A percentile compares a stretch with the other conserved stretches of the same genome.
Evolutionary conservation across 257 asterid species (phyloP).

Genomic region (Solanum sitiens): DNA sequence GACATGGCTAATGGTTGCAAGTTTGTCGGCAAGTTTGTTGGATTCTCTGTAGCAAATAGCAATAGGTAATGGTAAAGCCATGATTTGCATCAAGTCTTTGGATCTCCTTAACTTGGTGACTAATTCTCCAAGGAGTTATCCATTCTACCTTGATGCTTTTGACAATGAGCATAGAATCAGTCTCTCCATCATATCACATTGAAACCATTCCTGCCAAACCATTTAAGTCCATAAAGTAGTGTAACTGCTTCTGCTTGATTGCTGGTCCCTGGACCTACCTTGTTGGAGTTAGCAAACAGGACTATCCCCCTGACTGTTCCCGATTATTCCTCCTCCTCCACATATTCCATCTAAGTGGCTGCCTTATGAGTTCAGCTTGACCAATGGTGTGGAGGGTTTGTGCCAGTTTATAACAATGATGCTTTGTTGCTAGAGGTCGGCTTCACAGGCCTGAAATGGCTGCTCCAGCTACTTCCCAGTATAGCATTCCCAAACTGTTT

Average conservation of each 20-base stretch:
- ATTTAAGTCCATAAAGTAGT: background rate
- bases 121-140: background rate
- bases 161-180: background rate
- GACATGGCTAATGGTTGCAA: background rate
- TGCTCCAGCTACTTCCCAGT: background rate
- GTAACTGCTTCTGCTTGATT: background rate
- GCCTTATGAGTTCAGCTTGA: background rate
- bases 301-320: background rate
- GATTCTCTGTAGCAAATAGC: background rate
- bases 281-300: background rate
- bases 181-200: background rate
- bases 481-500: too few relatives aligned
- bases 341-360: background rate
- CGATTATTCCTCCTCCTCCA: background rate
- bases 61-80: background rate
- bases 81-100: background rate
- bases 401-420: background rate
- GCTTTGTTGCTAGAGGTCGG: background rate
- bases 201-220: background rate
- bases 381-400: background rate
- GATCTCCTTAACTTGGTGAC: background rate
- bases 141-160: background rate
- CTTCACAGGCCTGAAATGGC: background rate
- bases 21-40: background rate
- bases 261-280: background rate